These are phyloP conservation scores for Daucus carota DNA, from an alignment of 129 eudicot species.

Conservation along the genomic window DNA sequence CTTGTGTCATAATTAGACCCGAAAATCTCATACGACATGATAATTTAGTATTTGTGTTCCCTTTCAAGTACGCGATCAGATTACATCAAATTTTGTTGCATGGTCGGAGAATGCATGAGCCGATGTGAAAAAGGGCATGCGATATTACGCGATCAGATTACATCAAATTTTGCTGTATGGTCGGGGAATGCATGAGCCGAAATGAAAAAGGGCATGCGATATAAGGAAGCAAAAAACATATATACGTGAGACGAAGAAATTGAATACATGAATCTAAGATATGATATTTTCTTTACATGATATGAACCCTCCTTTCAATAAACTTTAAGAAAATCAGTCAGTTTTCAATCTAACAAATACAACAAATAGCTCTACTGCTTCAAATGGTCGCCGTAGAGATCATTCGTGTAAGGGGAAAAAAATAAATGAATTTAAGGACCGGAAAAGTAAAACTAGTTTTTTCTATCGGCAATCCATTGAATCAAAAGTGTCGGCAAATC, in stretches of 20 bases:
- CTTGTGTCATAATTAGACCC: not conserved
- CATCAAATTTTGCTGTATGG: no score
- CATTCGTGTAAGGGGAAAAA: not conserved
- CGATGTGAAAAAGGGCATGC: no score
- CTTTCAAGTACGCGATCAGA: no score
- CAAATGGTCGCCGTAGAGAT: not conserved
- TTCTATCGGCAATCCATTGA: conserved; percentile 66
- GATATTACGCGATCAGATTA: no score
- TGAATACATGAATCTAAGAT: not conserved
- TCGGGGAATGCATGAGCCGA: not conserved
- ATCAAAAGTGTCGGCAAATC: conserved; percentile 66
- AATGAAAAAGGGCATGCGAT: no score
- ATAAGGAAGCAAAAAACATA: not conserved
- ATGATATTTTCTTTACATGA: not conserved
- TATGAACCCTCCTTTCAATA: not conserved
- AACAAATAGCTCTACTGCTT: not conserved
- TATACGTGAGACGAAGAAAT: not conserved
- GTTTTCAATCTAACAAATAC: not conserved
- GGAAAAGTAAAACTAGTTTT: not conserved
- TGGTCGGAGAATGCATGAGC: no score
- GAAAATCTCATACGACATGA: no score
- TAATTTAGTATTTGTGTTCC: no score
- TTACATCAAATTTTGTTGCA: no score
- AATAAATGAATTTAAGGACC: conserved; percentile 8
- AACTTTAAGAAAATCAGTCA: not conserved